phyloP scores from a whole-genome alignment of 1,284 basidiomycete genomes.

The Pisolithus thermaeus region DNA sequence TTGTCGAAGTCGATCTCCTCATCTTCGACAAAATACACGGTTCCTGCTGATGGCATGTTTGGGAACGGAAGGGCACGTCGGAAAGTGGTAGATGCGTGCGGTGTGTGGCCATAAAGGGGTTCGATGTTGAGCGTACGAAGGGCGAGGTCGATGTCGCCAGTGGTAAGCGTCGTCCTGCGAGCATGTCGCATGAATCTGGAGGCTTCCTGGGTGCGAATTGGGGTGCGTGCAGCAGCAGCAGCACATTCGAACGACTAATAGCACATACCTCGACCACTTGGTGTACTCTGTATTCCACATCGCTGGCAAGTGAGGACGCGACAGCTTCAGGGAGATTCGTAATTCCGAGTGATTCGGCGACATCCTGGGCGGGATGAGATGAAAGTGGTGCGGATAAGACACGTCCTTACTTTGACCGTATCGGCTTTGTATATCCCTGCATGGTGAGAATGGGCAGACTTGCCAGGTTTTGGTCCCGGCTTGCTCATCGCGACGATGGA shows the following conservation, averaged over 20 bases:
- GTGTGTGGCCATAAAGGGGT: constrained; percentile 75
- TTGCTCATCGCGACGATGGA: constrained; percentile 38
- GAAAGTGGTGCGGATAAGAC: constrained; percentile 15
- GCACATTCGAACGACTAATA: neutral
- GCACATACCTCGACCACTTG: constrained; percentile 78
- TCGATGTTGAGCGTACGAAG: constrained; percentile 94
- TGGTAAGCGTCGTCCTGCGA: constrained; percentile 80
- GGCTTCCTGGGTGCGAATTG: constrained; percentile 62
- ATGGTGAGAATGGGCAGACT: constrained; percentile 38
- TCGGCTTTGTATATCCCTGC: constrained; percentile 65
- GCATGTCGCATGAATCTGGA: constrained; percentile 96
- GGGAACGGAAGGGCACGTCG: constrained; percentile 67
- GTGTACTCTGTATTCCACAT: constrained; percentile 95
- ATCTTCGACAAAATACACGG: constrained; percentile 92
- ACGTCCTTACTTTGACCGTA: constrained; percentile 48
- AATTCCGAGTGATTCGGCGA: constrained; percentile 85
- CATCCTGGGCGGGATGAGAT: constrained; percentile 56
- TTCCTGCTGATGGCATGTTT: constrained; percentile 48
- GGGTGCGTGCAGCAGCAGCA: neutral
- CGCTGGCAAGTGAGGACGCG: constrained; percentile 83
- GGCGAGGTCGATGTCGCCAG: constrained; percentile 90
- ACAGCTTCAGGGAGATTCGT: constrained; percentile 76
- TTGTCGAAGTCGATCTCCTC: constrained; percentile 97
- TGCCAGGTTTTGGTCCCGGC: constrained; percentile 34
- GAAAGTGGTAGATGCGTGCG: constrained; percentile 68